A percentile compares a stretch with the other conserved stretches of the same genome.
Evolutionary conservation across 2,329 filamentous ascomycete species (phyloP).

Genomic region (Claviceps maximensis): DNA sequence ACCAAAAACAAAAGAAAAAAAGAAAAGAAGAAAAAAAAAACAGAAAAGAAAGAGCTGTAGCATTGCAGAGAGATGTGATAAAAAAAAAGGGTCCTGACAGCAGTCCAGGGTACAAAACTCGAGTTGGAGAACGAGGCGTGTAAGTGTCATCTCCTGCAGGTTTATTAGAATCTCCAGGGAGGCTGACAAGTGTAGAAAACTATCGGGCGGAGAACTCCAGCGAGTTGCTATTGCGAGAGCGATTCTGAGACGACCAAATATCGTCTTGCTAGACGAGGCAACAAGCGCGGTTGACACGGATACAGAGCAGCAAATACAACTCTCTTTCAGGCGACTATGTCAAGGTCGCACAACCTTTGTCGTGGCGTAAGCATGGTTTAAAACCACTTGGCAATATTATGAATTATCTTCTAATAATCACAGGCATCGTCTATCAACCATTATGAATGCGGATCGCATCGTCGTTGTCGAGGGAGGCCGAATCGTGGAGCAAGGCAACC

Average conservation of each 20-base stretch:
- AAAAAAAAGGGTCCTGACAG: neutral
- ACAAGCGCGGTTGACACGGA: constrained; percentile 34
- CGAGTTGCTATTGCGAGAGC: constrained; percentile 32
- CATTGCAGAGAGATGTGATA: no score
- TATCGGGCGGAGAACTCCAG: constrained; percentile 43
- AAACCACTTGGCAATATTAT: no score
- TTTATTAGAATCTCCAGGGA: neutral
- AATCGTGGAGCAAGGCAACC: constrained; percentile 50
- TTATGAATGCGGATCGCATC: constrained; percentile 56
- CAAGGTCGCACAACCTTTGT: constrained; percentile 52
- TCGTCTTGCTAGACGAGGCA: constrained; percentile 33
- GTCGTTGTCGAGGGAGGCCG: constrained; percentile 50
- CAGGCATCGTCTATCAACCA: constrained; percentile 56
- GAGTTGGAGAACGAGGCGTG: constrained; percentile 38
- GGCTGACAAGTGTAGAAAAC: constrained; percentile 29
- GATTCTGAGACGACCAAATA: constrained; percentile 15
- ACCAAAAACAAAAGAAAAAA: neutral
- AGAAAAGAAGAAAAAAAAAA: neutral
- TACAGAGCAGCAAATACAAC: constrained; percentile 47
- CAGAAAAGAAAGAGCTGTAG: neutral
- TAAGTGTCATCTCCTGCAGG: constrained; percentile 14
- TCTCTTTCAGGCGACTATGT: constrained; percentile 44
- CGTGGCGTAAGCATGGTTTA: constrained; percentile 38
- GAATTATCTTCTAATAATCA: constrained; percentile 5
- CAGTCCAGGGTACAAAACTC: constrained; percentile 30